Base-by-base conservation (phyloP, 1,139 yeast genomes). In the Sugiyamaella novakii region DNA sequence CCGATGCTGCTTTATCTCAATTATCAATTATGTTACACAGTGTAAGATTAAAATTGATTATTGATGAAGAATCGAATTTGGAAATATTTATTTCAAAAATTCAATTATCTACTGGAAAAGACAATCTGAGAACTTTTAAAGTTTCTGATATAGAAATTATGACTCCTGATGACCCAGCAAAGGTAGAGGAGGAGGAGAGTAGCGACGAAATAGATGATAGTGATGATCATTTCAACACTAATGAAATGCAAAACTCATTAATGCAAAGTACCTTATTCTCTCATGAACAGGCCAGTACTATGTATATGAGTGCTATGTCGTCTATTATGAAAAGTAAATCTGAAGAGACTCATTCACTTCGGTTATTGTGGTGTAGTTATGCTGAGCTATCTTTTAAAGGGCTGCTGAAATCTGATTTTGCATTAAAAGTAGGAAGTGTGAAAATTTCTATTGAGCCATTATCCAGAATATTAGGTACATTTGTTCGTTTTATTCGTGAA, bases 291-390 rank as follows among this genome's bases (percentile, higher is more conserved):
- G 84, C 86, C 1, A 77, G 81, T 42, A 83, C 94, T 1, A 76
- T 88, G 27, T 88, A 87, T 62, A 81, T 87, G 91, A 87, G 95
- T 66, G 95, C 96, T 1, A 54, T 57, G 51, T 56, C 66, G 25
- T 53, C 54, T 14, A 42, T 39, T 18, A 17, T 35, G 24, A 24
- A 36, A 14, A 29, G 29, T 17, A 22, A 30, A 8, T 14, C n/a
- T 17, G 8, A 15, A 10, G 37, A 8, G 12, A 36, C 47, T 3
- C 45, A 43, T n/a, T 54, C 15, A 24, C 46, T 8, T 43, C 45
- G 24, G 43, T 57, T 45, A 24, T 54, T 49, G 41, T 62, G 43
- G 61, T 52, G 57, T 14, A 59, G 56, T n/a, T 24, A 49, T 10
- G 25, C 54, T 11, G 51, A 47, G 3, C 36, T 59, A 12, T 24